Evolutionary conservation across 2,329 filamentous ascomycete species (phyloP).

Genomic region (Botrytis aclada): DNA sequence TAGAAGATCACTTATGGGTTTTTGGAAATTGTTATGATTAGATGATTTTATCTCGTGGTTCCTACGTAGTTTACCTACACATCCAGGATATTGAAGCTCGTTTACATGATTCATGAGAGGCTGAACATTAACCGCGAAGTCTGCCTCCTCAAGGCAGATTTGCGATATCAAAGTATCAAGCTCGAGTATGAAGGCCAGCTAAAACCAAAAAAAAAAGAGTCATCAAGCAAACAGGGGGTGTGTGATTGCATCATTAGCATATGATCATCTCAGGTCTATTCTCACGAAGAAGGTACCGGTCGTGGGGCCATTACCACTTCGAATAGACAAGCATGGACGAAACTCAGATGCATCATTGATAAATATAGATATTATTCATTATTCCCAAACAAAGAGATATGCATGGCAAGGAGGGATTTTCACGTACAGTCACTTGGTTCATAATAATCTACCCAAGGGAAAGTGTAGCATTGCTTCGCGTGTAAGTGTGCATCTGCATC

Average conservation of each 20-base stretch:
- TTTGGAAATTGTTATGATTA: background rate
- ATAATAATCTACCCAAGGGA: background rate
- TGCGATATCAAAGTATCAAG: background rate
- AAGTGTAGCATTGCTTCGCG: background rate
- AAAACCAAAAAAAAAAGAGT: background rate
- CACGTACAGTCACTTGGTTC: slow-evolving; percentile 11
- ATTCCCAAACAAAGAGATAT: slow-evolving; percentile 13
- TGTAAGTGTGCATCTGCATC: background rate
- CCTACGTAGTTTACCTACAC: background rate
- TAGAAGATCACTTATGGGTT: background rate
- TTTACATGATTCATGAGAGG: background rate
- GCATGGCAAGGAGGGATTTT: slow-evolving; percentile 12
- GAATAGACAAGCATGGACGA: background rate
- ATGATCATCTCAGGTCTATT: slow-evolving; percentile 10
- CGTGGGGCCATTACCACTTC: background rate
- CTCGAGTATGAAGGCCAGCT: background rate
- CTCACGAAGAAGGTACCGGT: background rate
- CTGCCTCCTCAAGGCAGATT: slow-evolving; percentile 14
- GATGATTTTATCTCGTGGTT: background rate
- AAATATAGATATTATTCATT: slow-evolving; percentile 18
- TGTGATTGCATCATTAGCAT: slow-evolving; percentile 10
- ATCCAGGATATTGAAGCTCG: background rate
- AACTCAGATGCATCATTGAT: background rate
- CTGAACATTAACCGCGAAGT: background rate
- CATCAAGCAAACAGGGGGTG: background rate